Base-by-base conservation (phyloP, 2,329 filamentous ascomycete species). In the Aspergillus sp. region DNA sequence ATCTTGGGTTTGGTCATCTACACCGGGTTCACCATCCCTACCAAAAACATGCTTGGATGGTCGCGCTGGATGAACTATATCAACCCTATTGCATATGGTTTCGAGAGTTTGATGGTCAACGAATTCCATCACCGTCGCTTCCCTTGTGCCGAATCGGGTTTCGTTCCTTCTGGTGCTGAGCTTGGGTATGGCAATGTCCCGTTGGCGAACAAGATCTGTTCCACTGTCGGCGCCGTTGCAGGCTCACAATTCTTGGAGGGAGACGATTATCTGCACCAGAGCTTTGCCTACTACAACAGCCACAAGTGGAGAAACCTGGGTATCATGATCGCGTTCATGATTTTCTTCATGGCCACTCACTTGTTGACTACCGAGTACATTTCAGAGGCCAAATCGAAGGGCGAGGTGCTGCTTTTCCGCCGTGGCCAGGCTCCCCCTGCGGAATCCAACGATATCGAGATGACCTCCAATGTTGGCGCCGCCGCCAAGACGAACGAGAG, bases 21-120 rank as follows among this genome's bases (percentile, higher is more conserved):
- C 47, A 63, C 82, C 20, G 73, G 73, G 3, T 75, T 75, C 47
- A 65, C 64, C 1, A 65, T 74, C 11, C 71, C 71, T 1, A 60
- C 60, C 2, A 57, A 55, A 3, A 60, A 92, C 71, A 93, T 89
- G 87, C 79, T 86, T 7, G 80, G 75, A 1, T 95, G 89, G 88
- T 87, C 86, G 62, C 79, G 83, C 52, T 94, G 90, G 89, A 82
- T 94, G 51, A 86, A 85, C 65, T 91, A 88, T 66, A 73, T 92
- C 26, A 85, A 93, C 54, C 88, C 88, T 5, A 79, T 94, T 4
- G 82, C 82, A 1, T 94, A 93, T 58, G 83, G 84, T 0, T 95
- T 94, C 62, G 89, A 94, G 67, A 76, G 85, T 0, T 77, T 94
- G n/a, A 86, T 93, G 79, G 80, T 89, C 58, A 94, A 94, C 70